These are phyloP conservation scores for Lippia alba DNA, from an alignment of 305 asterid species.

Conservation along the genomic window DNA sequence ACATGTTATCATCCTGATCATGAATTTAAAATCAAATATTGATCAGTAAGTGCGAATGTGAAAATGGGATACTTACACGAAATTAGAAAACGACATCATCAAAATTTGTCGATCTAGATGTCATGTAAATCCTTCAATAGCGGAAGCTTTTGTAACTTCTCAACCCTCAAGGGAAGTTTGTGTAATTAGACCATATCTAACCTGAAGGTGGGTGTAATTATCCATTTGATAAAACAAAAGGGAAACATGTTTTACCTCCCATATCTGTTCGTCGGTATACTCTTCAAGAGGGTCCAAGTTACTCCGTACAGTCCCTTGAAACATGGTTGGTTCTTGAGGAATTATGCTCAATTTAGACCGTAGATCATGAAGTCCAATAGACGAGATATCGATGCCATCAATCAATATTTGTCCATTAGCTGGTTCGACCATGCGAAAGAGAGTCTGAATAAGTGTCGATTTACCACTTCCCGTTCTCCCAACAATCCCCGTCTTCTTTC, in stretches of 20 bases:
- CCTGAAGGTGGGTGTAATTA: too few species aligned
- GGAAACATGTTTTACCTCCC: constrained; percentile 50
- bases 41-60: too few species aligned
- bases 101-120: too few species aligned
- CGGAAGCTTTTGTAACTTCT: too few species aligned
- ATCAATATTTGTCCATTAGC: constrained; percentile 54
- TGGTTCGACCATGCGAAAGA: constrained; percentile 74
- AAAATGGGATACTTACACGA: too few species aligned
- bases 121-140: too few species aligned
- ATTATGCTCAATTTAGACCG: constrained; percentile 65
- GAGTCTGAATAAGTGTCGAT: constrained; percentile 70
- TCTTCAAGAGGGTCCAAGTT: constrained; percentile 74
- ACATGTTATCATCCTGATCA: too few species aligned
- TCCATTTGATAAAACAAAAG: neutral
- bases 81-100: too few species aligned
- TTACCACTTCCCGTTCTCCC: constrained; percentile 84
- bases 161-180: too few species aligned
- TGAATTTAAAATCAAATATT: too few species aligned
- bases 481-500: constrained; percentile 66
- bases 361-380: constrained; percentile 68
- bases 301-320: constrained; percentile 64
- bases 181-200: too few species aligned
- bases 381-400: constrained; percentile 55
- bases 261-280: constrained; percentile 62
- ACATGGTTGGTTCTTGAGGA: constrained; percentile 82